phyloP scores from a whole-genome alignment of 768 basidiomycete species.

The Trametes maxima region DNA sequence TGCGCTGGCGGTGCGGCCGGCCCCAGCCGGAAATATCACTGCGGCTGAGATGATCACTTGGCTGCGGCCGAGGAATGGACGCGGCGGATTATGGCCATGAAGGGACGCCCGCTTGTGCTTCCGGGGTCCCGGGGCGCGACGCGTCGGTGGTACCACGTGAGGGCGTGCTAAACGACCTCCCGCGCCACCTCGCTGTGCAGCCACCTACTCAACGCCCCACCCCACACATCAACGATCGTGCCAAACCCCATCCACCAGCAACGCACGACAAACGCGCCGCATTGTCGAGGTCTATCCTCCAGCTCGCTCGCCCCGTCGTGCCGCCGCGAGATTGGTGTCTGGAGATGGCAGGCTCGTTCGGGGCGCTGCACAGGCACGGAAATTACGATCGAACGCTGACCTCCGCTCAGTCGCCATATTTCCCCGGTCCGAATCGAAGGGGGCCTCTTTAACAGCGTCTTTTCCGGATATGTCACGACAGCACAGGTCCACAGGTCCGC shows the following conservation, averaged over 20 bases:
- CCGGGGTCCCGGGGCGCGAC: constrained; percentile 24
- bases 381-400: neutral
- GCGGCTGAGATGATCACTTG: neutral
- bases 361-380: constrained; percentile 5
- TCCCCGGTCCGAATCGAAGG: neutral
- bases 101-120: constrained; percentile 2
- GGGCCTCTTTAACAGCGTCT: neutral
- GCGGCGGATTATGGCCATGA: neutral
- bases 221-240: neutral
- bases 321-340: constrained; percentile 2
- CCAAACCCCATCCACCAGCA: neutral
- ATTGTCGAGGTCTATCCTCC: neutral
- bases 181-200: constrained; percentile 5
- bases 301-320: neutral
- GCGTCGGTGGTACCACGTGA: constrained; percentile 20
- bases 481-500: neutral
- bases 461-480: neutral
- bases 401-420: neutral
- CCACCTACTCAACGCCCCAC: constrained; percentile 22
- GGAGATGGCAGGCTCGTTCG: neutral
- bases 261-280: neutral
- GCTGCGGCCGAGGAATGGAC: constrained; percentile 7
- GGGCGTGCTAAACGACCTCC: constrained; percentile 12
- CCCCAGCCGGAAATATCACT: neutral
- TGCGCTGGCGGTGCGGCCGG: neutral